These are phyloP conservation scores for Nemania sp. DNA, from an alignment of 2,329 filamentous ascomycete genomes.

Conservation along the genomic window DNA sequence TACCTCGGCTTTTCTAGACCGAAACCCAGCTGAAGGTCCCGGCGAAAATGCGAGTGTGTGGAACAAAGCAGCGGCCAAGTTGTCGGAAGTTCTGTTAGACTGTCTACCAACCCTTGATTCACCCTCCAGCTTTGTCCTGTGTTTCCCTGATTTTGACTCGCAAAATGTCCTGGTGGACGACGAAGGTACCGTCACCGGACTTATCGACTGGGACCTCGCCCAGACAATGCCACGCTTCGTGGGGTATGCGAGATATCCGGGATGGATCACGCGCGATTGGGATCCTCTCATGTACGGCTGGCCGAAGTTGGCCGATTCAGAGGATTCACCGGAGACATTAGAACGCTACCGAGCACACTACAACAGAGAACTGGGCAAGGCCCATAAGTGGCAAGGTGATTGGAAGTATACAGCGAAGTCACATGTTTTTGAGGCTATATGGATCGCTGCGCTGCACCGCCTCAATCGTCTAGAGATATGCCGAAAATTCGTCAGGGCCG, in stretches of 20 bases:
- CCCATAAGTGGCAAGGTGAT: slow-evolving; percentile 8
- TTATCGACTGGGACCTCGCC: slow-evolving; percentile 7
- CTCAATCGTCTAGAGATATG: slow-evolving; percentile 1
- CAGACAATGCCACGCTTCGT: not conserved
- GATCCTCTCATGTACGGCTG: slow-evolving; percentile 7
- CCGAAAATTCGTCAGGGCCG: slow-evolving; percentile 5
- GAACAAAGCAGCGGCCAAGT: not conserved
- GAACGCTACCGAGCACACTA: slow-evolving; percentile 13
- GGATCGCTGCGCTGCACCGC: slow-evolving; percentile 6
- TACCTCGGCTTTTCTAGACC: not conserved
- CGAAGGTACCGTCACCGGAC: slow-evolving; percentile 1
- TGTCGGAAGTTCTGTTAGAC: not conserved
- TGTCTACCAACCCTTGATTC: slow-evolving; percentile 4
- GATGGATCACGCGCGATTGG: slow-evolving; percentile 7
- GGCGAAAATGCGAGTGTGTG: not conserved
- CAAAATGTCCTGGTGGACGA: slow-evolving; percentile 5
- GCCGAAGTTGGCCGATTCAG: not conserved
- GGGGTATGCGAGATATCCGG: not conserved
- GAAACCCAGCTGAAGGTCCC: not conserved
- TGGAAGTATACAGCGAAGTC: slow-evolving; percentile 2
- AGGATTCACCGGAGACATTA: slow-evolving; percentile 6
- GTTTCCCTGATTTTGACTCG: slow-evolving; percentile 1
- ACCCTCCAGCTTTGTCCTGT: slow-evolving; percentile 6
- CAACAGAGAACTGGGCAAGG: slow-evolving; percentile 8
- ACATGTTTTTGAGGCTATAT: slow-evolving; percentile 15